Base-by-base conservation (phyloP, 2,329 filamentous ascomycete species). In the Fusarium concolor region DNA sequence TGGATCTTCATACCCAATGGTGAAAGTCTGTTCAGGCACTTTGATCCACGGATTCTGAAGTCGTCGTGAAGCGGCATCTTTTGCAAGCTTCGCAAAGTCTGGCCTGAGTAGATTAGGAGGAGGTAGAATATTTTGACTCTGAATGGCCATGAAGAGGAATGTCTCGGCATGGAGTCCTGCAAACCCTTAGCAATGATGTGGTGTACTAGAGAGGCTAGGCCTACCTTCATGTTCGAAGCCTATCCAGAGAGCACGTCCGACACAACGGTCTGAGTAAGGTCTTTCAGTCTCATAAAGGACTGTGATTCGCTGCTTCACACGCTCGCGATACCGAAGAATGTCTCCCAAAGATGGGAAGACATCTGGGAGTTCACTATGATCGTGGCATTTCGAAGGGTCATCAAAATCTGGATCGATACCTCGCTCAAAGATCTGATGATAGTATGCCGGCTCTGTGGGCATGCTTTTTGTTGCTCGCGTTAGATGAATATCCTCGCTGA, bases 141-240 rank as follows among this genome's bases (percentile, higher is more conserved):
- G 66, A 2, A 69, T 51, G 7, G 67, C 58, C 67, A 68, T 68
- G 31, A 57, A 68, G 11, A 68, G 42, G 28, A 70, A 70, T 0
- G 63, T 70, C 3, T 70, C 67, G 2, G 29, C 24, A 28, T 70
- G 63, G 5, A 70, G 63, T 2, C 28, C 67, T 70, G 22, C 1
- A 33, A 14, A 10, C 10, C 7, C 2, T 38, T 28, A 37, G 22
- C 17, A n/a, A 18, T 26, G 5, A 6, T 15, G 11, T 6, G 14
- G 26, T 9, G 3, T 3, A 10, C 7, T n/a, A 10, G 6, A 6
- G 8, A 18, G 17, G 2, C 9, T 2, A 22, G 3, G 5, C 38
- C 10, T 7, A 58, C 59, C 59, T 5, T 70, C 67, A n/a, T 70
- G 60, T 5, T 71, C 64, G 5, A 70, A 70, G 0, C 56, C 64